Base-by-base conservation (phyloP, 257 asterid genomes). In the Lycium ferocissimum region DNA sequence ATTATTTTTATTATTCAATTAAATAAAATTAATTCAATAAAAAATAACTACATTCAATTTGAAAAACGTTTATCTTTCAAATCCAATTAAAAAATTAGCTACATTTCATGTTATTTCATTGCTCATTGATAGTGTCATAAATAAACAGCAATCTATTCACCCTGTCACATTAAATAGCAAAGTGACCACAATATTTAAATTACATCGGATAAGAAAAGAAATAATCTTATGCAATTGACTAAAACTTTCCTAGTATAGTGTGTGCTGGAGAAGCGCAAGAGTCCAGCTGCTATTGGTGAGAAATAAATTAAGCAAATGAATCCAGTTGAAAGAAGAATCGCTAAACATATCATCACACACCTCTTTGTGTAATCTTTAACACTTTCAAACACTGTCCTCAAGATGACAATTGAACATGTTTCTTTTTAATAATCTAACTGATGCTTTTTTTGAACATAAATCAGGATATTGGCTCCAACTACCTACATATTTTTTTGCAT, bases 381-480 rank as follows among this genome's bases (percentile, higher is more conserved):
- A 5, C 18, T 63, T 40, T 40, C 45, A 40, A 40, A 40, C 45
- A 40, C 33, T 26, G 33, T 26, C 33, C 33, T 40, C 6, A 40
- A 40, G 13, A 65, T 65, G 43, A 65, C 5, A 26, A 37, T 35
- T 66, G 45, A 33, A 2, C 5, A 33, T 66, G 73, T 33, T 66
- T 33, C 0, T 11, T 65, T 66, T 35, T n/a, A 18, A 1, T 33
- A 53, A 40, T 40, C 45, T 40, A 40, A 40, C 45, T 40, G 45
- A 40, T 40, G 45, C 45, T 40, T 40, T 6, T 40, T 3, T 40
- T 40, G 45, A 40, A 40, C 6, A 40, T 17, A 79, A 12, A 11
- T 2, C 86, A 92, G 95, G 86, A 90, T 92, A 20, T 47, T 92
- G 37, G 95, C 95, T 88, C 95, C 95, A 63, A 91, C 94, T 22